Percentiles rank a stretch among this genome's conserved stretches.
Evolutionary conservation across 225 moss, liverwort and hornwort species (phyloP).

Genomic region (Pleurozium schreberi): DNA sequence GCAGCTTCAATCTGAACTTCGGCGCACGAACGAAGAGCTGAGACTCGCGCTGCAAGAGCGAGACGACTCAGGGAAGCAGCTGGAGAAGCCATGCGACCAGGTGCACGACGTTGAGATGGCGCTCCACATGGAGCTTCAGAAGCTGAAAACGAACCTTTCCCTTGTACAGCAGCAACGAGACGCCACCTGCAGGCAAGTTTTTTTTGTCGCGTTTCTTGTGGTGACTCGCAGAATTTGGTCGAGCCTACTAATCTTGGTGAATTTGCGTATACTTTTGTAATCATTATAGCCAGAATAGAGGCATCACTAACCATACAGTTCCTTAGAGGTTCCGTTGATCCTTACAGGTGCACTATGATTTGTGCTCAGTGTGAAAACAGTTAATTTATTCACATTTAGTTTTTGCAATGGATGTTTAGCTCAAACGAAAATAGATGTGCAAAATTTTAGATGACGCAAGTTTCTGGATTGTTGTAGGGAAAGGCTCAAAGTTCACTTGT

Average conservation of each 20-base stretch:
- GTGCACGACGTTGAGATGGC: conserved; percentile 14
- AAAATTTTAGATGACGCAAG: background rate
- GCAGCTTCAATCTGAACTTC: conserved; percentile 15
- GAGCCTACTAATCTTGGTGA: background rate
- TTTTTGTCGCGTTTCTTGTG: background rate
- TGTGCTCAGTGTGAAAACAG: background rate
- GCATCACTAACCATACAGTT: background rate
- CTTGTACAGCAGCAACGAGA: background rate
- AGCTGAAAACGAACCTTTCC: background rate
- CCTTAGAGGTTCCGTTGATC: background rate
- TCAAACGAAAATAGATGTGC: background rate
- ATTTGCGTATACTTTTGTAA: background rate
- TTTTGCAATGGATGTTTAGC: background rate
- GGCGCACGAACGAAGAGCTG: conserved; percentile 14
- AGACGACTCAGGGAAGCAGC: background rate
- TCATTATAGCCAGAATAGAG: background rate
- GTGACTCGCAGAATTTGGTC: background rate
- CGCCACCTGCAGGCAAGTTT: background rate
- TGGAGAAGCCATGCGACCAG: conserved; percentile 10
- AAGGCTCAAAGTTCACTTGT: background rate
- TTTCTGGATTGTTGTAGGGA: background rate
- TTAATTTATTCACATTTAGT: background rate
- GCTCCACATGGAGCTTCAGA: background rate
- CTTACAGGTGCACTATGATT: background rate
- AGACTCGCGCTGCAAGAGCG: background rate